phyloP scores from a whole-genome alignment of 2,329 filamentous ascomycete species.

The Trichoderma koningii region DNA sequence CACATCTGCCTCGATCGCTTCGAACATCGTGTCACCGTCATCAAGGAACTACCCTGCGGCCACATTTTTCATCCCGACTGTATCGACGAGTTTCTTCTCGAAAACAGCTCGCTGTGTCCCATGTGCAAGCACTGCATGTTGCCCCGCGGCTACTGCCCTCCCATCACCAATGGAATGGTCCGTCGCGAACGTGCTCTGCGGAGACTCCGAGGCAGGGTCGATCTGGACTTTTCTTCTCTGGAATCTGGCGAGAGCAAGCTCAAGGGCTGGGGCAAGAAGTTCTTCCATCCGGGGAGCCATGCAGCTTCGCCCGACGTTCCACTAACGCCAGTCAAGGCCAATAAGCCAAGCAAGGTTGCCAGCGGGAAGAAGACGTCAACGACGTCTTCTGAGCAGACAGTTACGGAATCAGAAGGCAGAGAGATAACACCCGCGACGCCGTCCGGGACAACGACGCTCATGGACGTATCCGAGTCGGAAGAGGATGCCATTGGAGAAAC shows the following conservation, averaged over 20 bases:
- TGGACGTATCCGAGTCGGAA: conserved; percentile 6
- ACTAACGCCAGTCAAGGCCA: conserved; percentile 33
- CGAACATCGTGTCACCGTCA: conserved; percentile 65
- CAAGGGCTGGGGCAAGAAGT: conserved; percentile 41
- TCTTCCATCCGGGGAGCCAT: conserved; percentile 38
- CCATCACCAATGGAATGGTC: conserved; percentile 84
- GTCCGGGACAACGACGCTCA: conserved; percentile 7
- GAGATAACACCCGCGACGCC: conserved; percentile 1
- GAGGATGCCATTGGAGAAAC: conserved; percentile 26
- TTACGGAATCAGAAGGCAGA: conserved; percentile 20
- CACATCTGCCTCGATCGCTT: conserved; percentile 90
- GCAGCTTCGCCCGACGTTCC: conserved; percentile 33
- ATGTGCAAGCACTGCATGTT: conserved; percentile 85
- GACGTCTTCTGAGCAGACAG: conserved; percentile 19
- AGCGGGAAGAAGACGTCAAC: conserved; percentile 10
- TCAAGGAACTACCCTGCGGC: conserved; percentile 83
- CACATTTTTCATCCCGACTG: conserved; percentile 95
- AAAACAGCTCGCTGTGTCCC: conserved; percentile 83
- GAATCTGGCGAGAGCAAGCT: conserved; percentile 41
- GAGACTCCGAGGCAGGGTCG: conserved; percentile 57
- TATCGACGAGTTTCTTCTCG: conserved; percentile 79
- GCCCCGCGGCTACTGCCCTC: conserved; percentile 65
- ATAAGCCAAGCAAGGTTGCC: conserved; percentile 13
- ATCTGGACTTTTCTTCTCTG: conserved; percentile 44
- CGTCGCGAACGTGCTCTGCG: conserved; percentile 73